Conservation (phyloP, 2,329 filamentous ascomycete genomes). For the Colletotrichum somersetense region DNA sequence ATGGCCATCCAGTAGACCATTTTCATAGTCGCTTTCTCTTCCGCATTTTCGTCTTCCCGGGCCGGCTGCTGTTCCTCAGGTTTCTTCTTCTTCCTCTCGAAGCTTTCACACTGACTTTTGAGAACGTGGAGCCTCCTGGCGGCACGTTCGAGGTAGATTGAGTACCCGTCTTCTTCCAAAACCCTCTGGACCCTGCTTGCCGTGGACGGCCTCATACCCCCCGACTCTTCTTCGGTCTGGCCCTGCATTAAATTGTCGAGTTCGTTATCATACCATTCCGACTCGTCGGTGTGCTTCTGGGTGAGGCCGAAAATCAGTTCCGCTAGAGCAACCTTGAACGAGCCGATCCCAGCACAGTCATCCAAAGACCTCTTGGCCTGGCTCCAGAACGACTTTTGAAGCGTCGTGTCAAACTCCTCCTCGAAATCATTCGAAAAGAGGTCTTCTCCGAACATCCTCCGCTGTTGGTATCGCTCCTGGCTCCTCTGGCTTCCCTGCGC, state of each 20-base stretch:
- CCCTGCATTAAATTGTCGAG: not conserved
- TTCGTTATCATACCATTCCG: conserved; percentile 40
- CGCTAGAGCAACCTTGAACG: conserved; percentile 53
- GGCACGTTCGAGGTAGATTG: conserved; percentile 54
- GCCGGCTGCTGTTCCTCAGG: rapidly evolving
- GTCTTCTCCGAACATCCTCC: conserved; percentile 36
- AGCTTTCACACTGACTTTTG: conserved; percentile 50
- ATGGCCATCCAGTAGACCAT: conserved; percentile 69
- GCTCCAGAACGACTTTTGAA: conserved; percentile 55
- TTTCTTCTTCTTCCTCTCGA: not conserved
- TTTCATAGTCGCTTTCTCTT: conserved; percentile 60
- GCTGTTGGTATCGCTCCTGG: not conserved
- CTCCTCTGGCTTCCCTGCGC: conserved; percentile 52
- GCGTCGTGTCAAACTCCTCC: conserved; percentile 54
- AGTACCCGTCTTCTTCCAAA: conserved; percentile 47
- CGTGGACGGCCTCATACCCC: not conserved
- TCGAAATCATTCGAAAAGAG: conserved; percentile 43
- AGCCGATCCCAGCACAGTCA: conserved; percentile 52
- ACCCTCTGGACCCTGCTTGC: conserved; percentile 36
- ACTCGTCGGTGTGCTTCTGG: conserved; percentile 45
- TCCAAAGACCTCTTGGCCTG: conserved; percentile 53
- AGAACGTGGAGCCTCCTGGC: conserved; percentile 55
- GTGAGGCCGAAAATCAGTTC: conserved; percentile 55
- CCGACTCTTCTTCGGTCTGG: not conserved
- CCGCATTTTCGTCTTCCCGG: not conserved